Base-by-base conservation (phyloP, 2,329 filamentous ascomycete species). In the Penicillium rolfsii region DNA sequence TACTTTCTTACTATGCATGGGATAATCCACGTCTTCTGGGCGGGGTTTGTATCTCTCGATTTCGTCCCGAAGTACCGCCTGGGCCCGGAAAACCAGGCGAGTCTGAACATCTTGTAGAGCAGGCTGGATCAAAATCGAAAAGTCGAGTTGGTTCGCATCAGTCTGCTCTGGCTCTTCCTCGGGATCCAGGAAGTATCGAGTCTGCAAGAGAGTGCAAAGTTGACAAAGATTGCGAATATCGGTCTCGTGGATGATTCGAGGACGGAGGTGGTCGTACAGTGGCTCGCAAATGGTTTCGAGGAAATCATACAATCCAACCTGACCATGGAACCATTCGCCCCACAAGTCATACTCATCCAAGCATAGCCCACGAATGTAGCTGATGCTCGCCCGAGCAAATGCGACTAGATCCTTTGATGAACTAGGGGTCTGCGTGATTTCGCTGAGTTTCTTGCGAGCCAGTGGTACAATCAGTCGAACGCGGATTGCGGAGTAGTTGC, bases 41-140 rank as follows among this genome's bases (percentile, higher is more conserved):
- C 84, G 86, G 2, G 87, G 85, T 70, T 84, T 86, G 75, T 86
- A 90, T 56, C 82, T 81, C 73, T 90, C 87, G 58, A 90, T 89
- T 63, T 88, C 85, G 64, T 89, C 85, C 52, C 85, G 81, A n/a
- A 90, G 77, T 35, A 87, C 82, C 28, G 84, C 82, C 63, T 88
- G 80, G 1, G 87, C 84, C 14, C 88, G 80, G 75, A 89, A 90
- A 5, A 89, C 87, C 2, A 90, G 81, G 55, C 87, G 80, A 6
- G 85, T 87, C 70, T 90, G 87, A 1, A 87, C 85, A 72, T 90
- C 87, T 75, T 89, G 83, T n/a, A 90, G 73, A 5, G 85, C 87
- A 22, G 87, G 85, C 58, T 87, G 85, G 9, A 89, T 85, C 43
- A 90, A 72, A 45, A 78, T 70, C 2, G 84, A 83, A 68, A 90